Conservation (phyloP, 768 basidiomycete species). For the Tulasnella sp. region DNA sequence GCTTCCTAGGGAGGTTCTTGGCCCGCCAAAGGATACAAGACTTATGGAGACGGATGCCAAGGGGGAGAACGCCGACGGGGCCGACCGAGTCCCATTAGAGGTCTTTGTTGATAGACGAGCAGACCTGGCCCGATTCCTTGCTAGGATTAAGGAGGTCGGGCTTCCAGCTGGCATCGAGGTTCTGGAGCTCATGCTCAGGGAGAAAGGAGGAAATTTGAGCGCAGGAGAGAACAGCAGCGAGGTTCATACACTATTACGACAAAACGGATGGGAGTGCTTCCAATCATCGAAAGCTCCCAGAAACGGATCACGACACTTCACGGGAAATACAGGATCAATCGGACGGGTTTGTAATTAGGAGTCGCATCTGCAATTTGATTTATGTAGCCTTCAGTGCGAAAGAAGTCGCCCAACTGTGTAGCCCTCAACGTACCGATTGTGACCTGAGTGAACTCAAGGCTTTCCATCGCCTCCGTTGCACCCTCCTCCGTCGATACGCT, state of each 20-base stretch:
- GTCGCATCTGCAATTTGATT: too few relatives aligned
- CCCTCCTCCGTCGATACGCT: slow-evolving; percentile 9
- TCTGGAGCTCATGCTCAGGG: slow-evolving; percentile 5
- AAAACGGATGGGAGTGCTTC: slow-evolving; percentile 1
- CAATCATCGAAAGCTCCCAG: not conserved
- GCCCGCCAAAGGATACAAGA: not conserved
- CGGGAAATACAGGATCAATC: not conserved
- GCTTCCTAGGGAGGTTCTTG: not conserved
- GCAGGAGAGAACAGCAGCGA: not conserved
- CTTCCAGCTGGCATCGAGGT: not conserved
- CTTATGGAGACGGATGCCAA: not conserved
- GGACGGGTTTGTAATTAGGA: not conserved
- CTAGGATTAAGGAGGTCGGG: not conserved
- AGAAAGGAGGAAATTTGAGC: slow-evolving; percentile 9
- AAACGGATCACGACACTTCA: not conserved
- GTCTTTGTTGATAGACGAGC: not conserved
- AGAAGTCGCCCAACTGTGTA: not conserved
- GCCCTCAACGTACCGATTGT: not conserved
- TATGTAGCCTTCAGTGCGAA: too few relatives aligned
- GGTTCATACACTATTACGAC: not conserved
- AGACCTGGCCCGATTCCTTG: not conserved
- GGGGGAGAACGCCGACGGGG: not conserved
- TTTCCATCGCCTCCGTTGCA: slow-evolving; percentile 23
- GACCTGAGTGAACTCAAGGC: not conserved
- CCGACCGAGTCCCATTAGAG: not conserved